Percentiles rank a stretch among this genome's conserved stretches.
phyloP scores from a whole-genome alignment of 768 basidiomycete genomes.

The Lactarius evosmus region DNA sequence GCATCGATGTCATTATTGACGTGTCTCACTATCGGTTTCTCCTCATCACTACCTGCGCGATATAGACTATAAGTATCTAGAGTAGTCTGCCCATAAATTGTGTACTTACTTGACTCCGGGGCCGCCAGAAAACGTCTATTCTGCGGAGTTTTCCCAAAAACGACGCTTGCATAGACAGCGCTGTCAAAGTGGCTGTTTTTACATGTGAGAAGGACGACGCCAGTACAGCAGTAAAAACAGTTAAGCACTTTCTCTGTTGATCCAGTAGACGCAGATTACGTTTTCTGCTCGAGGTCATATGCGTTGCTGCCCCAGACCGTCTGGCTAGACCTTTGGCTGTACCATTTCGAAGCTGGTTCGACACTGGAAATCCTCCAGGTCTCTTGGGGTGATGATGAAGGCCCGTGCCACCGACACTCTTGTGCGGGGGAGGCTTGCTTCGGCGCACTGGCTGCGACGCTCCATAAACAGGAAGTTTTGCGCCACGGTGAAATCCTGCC shows the following conservation, averaged over 20 bases:
- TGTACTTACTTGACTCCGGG: slow-evolving; percentile 13
- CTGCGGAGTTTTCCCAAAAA: slow-evolving; percentile 10
- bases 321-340: background rate
- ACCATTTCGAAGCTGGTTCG: slow-evolving; percentile 2
- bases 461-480: background rate
- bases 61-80: background rate
- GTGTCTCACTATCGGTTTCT: background rate
- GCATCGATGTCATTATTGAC: background rate
- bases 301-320: slow-evolving; percentile 8
- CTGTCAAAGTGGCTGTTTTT: slow-evolving; percentile 14
- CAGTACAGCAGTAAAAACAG: background rate
- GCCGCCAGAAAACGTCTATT: background rate
- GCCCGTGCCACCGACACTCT: background rate
- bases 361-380: background rate
- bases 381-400: background rate
- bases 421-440: slow-evolving; percentile 15
- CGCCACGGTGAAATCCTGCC: slow-evolving; percentile 18
- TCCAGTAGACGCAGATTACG: slow-evolving; percentile 1
- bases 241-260: slow-evolving; percentile 15
- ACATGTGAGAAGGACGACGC: background rate
- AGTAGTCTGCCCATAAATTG: background rate
- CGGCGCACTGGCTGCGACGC: slow-evolving; percentile 7
- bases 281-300: slow-evolving; percentile 5
- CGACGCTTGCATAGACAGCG: slow-evolving; percentile 5
- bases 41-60: slow-evolving; percentile 10